phyloP scores from a whole-genome alignment of 371 early-diverging fungal species.

The Umbelopsis sp. region DNA sequence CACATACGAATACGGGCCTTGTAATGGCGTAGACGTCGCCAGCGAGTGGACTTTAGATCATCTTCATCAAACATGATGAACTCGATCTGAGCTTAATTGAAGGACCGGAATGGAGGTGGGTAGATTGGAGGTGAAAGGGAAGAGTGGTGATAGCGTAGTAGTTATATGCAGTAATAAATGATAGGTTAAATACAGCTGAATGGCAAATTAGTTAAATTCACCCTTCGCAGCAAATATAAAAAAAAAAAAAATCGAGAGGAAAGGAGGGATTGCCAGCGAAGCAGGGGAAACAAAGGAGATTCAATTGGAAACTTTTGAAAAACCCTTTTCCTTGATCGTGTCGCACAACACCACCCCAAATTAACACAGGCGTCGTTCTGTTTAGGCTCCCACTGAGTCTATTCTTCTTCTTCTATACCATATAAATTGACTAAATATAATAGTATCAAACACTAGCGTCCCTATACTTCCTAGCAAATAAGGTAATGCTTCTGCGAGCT shows the following conservation, averaged over 20 bases:
- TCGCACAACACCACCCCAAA: slow-evolving; percentile 3
- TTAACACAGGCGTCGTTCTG: not conserved
- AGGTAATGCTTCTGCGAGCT: slow-evolving; percentile 32
- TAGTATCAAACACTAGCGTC: slow-evolving; percentile 37
- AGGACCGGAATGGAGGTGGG: slow-evolving; percentile 1
- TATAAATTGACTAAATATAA: slow-evolving; percentile 41
- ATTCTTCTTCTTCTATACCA: slow-evolving; percentile 24
- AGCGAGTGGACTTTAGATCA: slow-evolving; percentile 11
- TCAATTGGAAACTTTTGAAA: slow-evolving; percentile 2
- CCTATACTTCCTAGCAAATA: slow-evolving; percentile 47
- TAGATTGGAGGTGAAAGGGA: not conserved
- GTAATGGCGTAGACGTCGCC: slow-evolving; percentile 12
- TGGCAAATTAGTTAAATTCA: not conserved
- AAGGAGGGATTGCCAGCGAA: not conserved
- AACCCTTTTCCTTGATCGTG: not conserved
- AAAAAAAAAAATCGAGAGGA: not conserved
- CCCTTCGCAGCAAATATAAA: not conserved
- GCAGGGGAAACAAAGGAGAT: slow-evolving; percentile 16
- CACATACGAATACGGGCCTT: slow-evolving; percentile 12
- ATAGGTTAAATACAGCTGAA: not conserved
- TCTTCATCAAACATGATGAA: slow-evolving; percentile 22
- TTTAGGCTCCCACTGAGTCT: slow-evolving; percentile 4
- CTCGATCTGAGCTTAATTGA: not conserved
- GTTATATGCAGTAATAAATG: not conserved
- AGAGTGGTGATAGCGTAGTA: not conserved